Evolutionary conservation across 441 rosid species (phyloP), one percentile per base, ranked within the genome.

Genomic region (Manihot esculenta): DNA sequence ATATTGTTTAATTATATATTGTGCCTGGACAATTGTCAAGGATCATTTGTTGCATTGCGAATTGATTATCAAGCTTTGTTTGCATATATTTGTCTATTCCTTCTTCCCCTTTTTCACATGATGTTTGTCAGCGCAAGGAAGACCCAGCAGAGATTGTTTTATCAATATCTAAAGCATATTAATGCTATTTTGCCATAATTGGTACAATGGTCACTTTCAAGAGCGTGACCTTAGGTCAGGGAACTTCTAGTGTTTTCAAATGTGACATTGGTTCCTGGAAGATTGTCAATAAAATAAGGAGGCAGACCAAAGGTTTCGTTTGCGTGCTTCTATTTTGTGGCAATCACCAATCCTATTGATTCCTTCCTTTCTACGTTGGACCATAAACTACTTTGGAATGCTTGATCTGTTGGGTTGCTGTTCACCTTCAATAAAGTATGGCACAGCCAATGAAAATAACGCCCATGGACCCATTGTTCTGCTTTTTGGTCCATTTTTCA

Each of bases 1-100:
- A 45, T 45, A 61, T 69, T 33, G 35, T 14, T 57, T 30, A 44
- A 65, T 70, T 53, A 62, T 69, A 38, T 66, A 50, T 38, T 56
- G 47, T n/a, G 57, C 54, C 24, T 64, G 26, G 54, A 64, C 53
- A 38, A 23, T 5, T 23, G 68, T 26, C 21, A 66, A 49, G 55
- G 27, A 70, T 61, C 12, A 71, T 6, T 55, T 48, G 10, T 76
- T 45, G 10, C 48, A 27, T 66, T 21, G 59, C 58, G 59, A 69
- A 64, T 56, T 51, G 51, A 18, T 66, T 58, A 44, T 49, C 27
- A 47, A 71, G 41, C 69, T 35, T 50, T 13, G 17, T 21, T 15
- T 42, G 71, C 45, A 27, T 21, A 24, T 57, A 15, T 15, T 30
- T n/a, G 47, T 33, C 53, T 20, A 21, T 3, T 3, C 5, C 21